Evolutionary conservation across 331 rosid species (phyloP), one percentile per base, ranked within the genome.

Genomic region (Quercus lobata): DNA sequence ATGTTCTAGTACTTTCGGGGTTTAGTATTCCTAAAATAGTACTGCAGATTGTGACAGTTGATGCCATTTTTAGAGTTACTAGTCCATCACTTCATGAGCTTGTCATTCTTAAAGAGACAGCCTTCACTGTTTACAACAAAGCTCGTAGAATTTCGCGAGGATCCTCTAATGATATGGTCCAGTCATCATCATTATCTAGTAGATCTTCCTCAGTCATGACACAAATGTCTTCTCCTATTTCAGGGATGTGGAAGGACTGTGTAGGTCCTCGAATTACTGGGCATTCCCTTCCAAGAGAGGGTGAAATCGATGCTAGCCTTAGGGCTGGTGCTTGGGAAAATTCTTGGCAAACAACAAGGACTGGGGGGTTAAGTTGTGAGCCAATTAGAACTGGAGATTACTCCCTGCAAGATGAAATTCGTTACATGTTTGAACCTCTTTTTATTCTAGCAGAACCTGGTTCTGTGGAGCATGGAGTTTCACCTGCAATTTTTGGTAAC

Each of bases 381-480:
- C 90, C 97, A 75, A 88, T 83, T 84, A 89, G 97, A 88, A 69
- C 87, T 12, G 97, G 95, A 68, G 99, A 91, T 83, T 81, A 68
- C 82, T 84, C 81, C 78, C 84, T 86, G 69, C 93, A 86, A 41
- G 97, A 95, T 77, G 98, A 95, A 80, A 83, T 80, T 57, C 94
- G 88, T 82, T 95, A 88, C 89, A 89, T 95, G 99, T 95, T 93
- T 87, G 99, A 95, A 84, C 99, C 99, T 73, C 94, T 91, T 80
- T 95, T 95, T 84, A 90, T 95, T 81, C 97, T 95, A 19, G 87
- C 99, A 27, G 99, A 93, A 81, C 96, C 99, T 46, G 99, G 99
- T 82, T 93, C 99, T 82, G 65, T 90, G 49, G 98, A 95, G 73
- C 87, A 86, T 83, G 97, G 98, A 82, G 65, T 91, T 82, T 86